Evolutionary conservation across 352 stramenopile genomes (phyloP), one percentile per base, ranked within the genome.

Genomic region (Saprolegnia parasitica): DNA sequence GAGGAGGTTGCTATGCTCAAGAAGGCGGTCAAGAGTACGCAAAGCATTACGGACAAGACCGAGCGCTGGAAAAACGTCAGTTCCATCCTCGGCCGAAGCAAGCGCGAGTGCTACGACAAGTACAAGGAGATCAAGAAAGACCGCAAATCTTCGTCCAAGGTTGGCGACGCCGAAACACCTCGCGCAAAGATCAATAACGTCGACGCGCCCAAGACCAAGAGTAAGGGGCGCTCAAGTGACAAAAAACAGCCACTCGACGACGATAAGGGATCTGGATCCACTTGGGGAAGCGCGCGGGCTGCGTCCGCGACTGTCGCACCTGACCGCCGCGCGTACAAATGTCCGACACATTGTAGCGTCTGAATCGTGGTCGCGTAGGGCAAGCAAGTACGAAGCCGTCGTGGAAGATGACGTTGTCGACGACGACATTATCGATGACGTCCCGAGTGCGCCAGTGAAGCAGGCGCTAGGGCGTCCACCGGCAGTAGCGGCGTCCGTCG

Each of bases 81-180:
- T 15, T 82, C 79, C 49, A 24, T 52, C 4, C 50, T 70, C 15
- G 72, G 73, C 0, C 89, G 87, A 63, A 78, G 73, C n/a, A 92
- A 92, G 56, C 90, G 90, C 68, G 76, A 90, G 47, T 93, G 86
- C 73, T 91, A 92, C 65, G 21, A 90, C 35, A 92, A 93, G 73
- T 93, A 93, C 76, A 93, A 93, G 72, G 76, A 89, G 45, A 75
- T 93, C 32, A 90, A 89, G 62, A 75, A 87, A 32, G 79, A 87
- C 56, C 26, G 24, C 40, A 67, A 86, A 83, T 42, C 72, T 67
- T 3, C 81, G 76, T 35, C 11, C 42, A 49, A n/a, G 18, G 13
- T n/a, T n/a, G 42, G 13, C 42, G 42, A 49, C 42, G 42, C 42
- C 8, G 11, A 49, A 49, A 49, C 13, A 15, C 11, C 13, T n/a